Evolutionary conservation across 495 filamentous ascomycete species (phyloP).

Genomic region (Talaromyces adpressus): DNA sequence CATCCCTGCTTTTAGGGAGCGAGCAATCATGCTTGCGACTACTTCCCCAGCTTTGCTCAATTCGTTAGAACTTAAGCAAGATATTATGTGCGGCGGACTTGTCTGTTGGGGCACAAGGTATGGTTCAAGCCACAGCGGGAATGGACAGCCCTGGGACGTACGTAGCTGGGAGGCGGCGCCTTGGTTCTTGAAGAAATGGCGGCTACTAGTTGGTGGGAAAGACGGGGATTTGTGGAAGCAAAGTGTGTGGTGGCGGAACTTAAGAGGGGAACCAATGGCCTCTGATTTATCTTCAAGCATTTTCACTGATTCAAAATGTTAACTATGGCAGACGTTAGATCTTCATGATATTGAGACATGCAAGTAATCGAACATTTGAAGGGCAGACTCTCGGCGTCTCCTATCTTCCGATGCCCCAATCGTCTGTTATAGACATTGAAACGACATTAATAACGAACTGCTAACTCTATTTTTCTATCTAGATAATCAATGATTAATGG

Average conservation of each 20-base stretch:
- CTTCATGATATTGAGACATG: too few relatives aligned
- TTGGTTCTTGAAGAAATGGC: conserved; percentile 33
- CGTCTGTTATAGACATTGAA: too few relatives aligned
- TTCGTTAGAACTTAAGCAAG: conserved; percentile 32
- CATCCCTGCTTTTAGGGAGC: conserved; percentile 28
- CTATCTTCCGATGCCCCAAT: too few relatives aligned
- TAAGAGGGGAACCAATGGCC: not conserved
- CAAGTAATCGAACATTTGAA: too few relatives aligned
- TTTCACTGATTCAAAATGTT: not conserved
- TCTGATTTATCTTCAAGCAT: not conserved
- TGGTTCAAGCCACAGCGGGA: conserved; percentile 4
- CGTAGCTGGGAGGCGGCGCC: conserved; percentile 29
- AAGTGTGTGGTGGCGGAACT: conserved; percentile 3
- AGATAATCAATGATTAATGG: too few relatives aligned
- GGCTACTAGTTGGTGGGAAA: conserved; percentile 14
- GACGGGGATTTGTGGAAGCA: conserved; percentile 4
- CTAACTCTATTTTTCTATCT: too few relatives aligned
- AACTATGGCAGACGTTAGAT: not conserved
- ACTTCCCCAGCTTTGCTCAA: conserved; percentile 24
- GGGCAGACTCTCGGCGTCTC: too few relatives aligned
- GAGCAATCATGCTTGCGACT: conserved; percentile 29
- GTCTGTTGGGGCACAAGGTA: conserved; percentile 11
- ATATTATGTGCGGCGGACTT: conserved; percentile 26
- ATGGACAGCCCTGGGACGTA: conserved; percentile 26
- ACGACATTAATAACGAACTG: too few relatives aligned